Evolutionary conservation across 208 protist species (phyloP), one percentile per base, ranked within the genome.

Genomic region (Leptomonas seymouri): DNA sequence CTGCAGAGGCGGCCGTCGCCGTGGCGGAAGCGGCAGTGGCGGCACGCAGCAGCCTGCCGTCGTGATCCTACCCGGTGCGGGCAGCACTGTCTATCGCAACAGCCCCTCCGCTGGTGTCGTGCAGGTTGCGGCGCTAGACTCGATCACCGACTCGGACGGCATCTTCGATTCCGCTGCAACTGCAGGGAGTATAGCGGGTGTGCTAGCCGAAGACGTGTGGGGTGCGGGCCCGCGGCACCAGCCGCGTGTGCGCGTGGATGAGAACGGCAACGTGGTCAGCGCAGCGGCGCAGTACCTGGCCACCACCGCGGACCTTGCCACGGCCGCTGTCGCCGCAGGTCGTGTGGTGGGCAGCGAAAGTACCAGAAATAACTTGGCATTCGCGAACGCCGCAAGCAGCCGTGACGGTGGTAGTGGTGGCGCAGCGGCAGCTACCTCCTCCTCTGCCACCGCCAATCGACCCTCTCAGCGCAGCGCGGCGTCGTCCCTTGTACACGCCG

Each of bases 1-100:
- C 36, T 0, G 62, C 50, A 36, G 48, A 9, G 42, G 64, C 12
- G 3, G 66, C 4, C 25, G 56, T 28, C 28, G 31, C 18, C 34
- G 15, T 16, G 14, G 53, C 34, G 20, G 51, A 25, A 44, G 68
- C 27, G 42, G 59, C 23, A 21, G 46, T 27, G 62, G 34, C 34
- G 56, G 25, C 50, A 71, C 65, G 2, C 65, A 72, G 45, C 72
- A 71, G 59, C 72, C 72, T 15, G 50, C 63, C 42, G 53, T 71
- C 8, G 46, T 71, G 4, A 71, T 71, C 16, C 16, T 67, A 3
- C 55, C 65, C 7, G 72, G 72, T 14, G 65, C 45, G 12, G 51
- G 63, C 46, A 45, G 59, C 14, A 64, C 25, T 48, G 27, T 66
- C 5, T 45, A 66, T n/a, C 71, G 71, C 20, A 46, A 56, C 45